phyloP scores from a whole-genome alignment of 192 early-diverging fungal genomes.

The Diversispora eburnea region DNA sequence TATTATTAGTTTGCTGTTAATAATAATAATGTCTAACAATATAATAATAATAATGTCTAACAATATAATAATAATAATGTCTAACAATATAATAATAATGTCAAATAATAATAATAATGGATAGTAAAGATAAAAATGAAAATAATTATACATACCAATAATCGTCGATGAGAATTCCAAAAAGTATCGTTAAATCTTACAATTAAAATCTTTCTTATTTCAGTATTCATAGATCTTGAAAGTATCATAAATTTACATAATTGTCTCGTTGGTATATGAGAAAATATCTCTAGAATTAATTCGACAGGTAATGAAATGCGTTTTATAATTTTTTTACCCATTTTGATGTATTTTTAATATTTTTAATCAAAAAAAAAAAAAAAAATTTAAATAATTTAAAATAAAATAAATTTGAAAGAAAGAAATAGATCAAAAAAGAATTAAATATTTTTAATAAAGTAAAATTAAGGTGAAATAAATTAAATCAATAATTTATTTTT shows the following conservation, averaged over 20 bases:
- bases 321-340: background rate
- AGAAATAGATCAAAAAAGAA: no score
- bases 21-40: background rate
- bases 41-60: no score
- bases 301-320: background rate
- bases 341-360: background rate
- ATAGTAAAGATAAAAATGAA: background rate
- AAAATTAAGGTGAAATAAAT: no score
- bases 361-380: background rate
- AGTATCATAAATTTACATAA: background rate
- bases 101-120: no score
- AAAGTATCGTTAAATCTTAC: background rate
- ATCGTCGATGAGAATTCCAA: background rate
- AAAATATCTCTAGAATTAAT: background rate
- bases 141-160: background rate
- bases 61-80: no score
- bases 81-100: no score
- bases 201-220: conserved; percentile 1
- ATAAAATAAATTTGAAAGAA: no score
- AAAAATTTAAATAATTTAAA: no score
- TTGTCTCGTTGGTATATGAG: background rate
- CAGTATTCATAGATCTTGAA: background rate
- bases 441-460: no score
- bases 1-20: no score
- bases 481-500: no score